These are phyloP conservation scores for Silene noctiflora DNA, from an alignment of 179 eudicot species.

Conservation along the genomic window DNA sequence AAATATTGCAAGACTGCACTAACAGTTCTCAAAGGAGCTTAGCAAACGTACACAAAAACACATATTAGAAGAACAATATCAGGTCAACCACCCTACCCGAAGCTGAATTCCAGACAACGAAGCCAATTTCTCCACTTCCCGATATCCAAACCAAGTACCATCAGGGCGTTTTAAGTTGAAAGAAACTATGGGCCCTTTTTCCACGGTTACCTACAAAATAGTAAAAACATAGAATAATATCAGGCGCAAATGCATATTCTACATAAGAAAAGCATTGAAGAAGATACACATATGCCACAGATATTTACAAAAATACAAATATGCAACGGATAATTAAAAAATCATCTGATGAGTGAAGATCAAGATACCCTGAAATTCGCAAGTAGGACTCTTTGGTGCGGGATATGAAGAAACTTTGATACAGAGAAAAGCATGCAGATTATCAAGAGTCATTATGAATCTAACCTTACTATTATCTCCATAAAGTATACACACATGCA, in stretches of 20 bases:
- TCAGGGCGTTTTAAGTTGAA: constrained; percentile 89
- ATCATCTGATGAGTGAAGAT: not conserved
- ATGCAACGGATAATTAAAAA: not conserved
- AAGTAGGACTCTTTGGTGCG: not conserved
- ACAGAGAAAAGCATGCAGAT: not conserved
- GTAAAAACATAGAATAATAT: constrained; percentile 3
- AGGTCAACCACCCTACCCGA: constrained; percentile 53
- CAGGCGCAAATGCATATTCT: not conserved
- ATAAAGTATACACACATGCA: constrained; percentile 56
- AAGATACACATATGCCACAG: too few relatives aligned
- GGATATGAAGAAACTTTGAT: not conserved
- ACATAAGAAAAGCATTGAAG: not conserved
- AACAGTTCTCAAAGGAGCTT: not conserved
- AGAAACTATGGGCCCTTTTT: constrained; percentile 64
- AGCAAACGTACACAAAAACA: not conserved
- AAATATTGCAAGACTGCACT: constrained; percentile 4
- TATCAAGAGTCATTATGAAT: constrained; percentile 4
- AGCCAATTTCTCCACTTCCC: constrained; percentile 96
- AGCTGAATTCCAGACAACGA: constrained; percentile 85
- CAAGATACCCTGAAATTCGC: not conserved
- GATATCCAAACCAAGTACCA: constrained; percentile 87
- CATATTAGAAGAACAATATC: not conserved
- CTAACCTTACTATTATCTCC: constrained; percentile 60
- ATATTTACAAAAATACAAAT: too few relatives aligned
- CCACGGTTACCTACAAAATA: constrained; percentile 33